Base-by-base conservation (phyloP, 2,329 filamentous ascomycete species). In the Seiridium unicorne region DNA sequence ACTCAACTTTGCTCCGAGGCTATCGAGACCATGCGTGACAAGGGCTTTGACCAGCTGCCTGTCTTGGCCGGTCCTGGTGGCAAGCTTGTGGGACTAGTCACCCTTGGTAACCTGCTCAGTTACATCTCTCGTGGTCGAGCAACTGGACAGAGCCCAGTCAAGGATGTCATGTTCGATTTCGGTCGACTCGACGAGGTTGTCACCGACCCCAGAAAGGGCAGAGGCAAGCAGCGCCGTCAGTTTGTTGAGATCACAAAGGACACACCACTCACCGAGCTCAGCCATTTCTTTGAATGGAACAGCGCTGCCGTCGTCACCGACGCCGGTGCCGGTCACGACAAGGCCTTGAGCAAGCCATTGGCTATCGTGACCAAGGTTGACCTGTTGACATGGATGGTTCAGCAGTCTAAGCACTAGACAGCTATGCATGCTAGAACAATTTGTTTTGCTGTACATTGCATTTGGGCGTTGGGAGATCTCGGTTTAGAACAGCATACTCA, bases 211-310 rank as follows among this genome's bases (percentile, higher is more conserved):
- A 86, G 89, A 51, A 71, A 76, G 62, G 68, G 71, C 31, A 71
- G 74, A 53, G 74, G 69, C 60, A 74, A 75, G 63, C 77, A 77
- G 65, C 84, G 85, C 74, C 83, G 88, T 61, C 88, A 90, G 71
- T 99, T 97, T 76, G 90, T 98, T 55, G 91, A 98, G 77, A 97
- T 99, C 72, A 98, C 95, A 5, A 81, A 90, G 73, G 91, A 97
- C 66, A 99, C 95, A 1, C 90, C 90, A 3, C 82, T 99, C 44
- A 86, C 84, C 51, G 89, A 90, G 49, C 82, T 99, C 58, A 94
- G 92, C 80, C 88, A 91, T 70, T 99, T 99, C 78, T 92, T 98
- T 65, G 93, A 98, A 78, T 98, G 95, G 93, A 98, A 99, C 77
- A 95, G 91, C 67, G 94, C 95, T 0, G 95, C 95, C 0, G 88